Percentiles rank a stretch among this genome's conserved stretches.
These are phyloP conservation scores for Leucoagaricus sp. DNA, from an alignment of 1,284 basidiomycete genomes.

Conservation along the genomic window DNA sequence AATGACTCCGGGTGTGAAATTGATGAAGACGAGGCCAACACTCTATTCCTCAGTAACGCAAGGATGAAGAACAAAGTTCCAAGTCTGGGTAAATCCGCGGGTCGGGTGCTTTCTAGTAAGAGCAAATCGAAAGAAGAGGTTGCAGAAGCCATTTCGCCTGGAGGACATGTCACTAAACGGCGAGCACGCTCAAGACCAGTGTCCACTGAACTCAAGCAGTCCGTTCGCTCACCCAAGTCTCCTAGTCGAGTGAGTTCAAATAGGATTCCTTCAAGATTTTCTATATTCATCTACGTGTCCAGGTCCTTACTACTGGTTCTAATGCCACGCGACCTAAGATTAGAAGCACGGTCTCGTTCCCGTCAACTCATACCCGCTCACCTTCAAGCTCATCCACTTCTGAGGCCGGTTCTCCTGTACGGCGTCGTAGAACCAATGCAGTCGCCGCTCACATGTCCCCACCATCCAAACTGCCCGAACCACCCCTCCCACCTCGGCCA, in stretches of 20 bases:
- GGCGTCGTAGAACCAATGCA: constrained; percentile 44
- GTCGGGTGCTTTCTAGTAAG: constrained; percentile 24
- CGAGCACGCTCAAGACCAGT: constrained; percentile 68
- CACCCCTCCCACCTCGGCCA: constrained; percentile 24
- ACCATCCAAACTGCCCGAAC: constrained; percentile 19
- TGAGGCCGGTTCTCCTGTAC: constrained; percentile 48
- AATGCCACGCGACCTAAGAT: constrained; percentile 27
- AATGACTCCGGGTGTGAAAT: constrained; percentile 54
- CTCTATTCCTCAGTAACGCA: constrained; percentile 34
- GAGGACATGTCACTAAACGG: constrained; percentile 71
- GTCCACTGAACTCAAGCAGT: constrained; percentile 60
- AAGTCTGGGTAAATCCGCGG: constrained; percentile 27
- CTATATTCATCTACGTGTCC: constrained; percentile 7
- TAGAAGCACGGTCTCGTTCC: constrained; percentile 33
- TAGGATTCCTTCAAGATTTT: not conserved
- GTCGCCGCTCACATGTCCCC: constrained; percentile 25
- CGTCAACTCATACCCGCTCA: constrained; percentile 29
- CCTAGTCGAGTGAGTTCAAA: constrained; percentile 41
- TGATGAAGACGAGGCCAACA: constrained; percentile 37
- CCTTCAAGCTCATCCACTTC: constrained; percentile 38
- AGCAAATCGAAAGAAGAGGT: constrained; percentile 57
- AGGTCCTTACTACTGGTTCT: constrained; percentile 20
- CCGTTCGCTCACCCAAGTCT: constrained; percentile 41
- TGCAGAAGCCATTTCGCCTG: constrained; percentile 68
- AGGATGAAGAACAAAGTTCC: constrained; percentile 26